phyloP scores from a whole-genome alignment of 2,329 filamentous ascomycete genomes.

The Exophiala aquamarina region DNA sequence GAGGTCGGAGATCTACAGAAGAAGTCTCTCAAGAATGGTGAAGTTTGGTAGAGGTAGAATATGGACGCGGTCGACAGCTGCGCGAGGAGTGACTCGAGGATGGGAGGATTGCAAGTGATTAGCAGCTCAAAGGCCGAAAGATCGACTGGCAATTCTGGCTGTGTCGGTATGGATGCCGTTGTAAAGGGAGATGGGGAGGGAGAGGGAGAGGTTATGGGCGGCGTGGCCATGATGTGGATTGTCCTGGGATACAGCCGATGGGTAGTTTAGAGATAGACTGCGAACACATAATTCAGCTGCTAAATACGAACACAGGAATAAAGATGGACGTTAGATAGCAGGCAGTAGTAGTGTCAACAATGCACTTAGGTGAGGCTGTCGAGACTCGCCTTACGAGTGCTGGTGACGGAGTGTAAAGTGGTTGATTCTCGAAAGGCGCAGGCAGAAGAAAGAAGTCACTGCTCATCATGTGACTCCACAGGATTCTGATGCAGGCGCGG shows the following conservation, averaged over 20 bases:
- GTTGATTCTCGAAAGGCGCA: no score
- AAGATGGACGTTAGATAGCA: no score
- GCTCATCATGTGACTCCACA: no score
- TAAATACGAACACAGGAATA: no score
- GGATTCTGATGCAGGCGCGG: no score
- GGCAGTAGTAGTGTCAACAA: conserved; percentile 20
- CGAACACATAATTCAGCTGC: conserved; percentile 1
- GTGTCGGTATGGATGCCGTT: background rate
- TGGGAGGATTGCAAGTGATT: conserved; percentile 56
- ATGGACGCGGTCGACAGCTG: conserved; percentile 58
- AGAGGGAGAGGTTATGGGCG: conserved; percentile 52
- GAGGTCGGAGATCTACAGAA: conserved; percentile 58
- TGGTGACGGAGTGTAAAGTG: no score
- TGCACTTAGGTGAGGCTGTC: background rate
- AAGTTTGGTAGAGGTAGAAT: conserved; percentile 60
- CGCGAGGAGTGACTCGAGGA: conserved; percentile 59
- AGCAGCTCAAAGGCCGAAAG: conserved; percentile 53
- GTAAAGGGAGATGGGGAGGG: no score
- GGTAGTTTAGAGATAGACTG: background rate
- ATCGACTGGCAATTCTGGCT: conserved; percentile 50
- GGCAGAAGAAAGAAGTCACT: no score
- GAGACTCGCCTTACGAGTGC: no score
- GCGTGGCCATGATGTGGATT: background rate
- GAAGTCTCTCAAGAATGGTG: conserved; percentile 54
- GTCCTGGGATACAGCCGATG: background rate